phyloP scores from a whole-genome alignment of 495 filamentous ascomycete genomes.

The Talaromyces trachyspermus region DNA sequence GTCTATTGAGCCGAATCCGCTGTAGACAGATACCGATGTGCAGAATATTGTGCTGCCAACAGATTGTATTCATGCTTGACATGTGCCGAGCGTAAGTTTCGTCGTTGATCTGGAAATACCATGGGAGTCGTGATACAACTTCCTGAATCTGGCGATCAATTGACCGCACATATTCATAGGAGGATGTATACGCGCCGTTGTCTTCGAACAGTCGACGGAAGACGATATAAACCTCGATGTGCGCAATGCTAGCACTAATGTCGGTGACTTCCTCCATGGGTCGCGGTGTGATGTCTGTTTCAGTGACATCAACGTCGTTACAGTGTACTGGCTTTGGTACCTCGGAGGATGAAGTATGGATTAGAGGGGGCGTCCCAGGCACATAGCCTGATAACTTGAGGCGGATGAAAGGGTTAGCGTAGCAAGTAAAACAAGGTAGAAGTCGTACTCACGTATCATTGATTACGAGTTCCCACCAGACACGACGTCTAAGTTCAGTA shows the following conservation, averaged over 20 bases:
- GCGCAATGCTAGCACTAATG: constrained; percentile 6
- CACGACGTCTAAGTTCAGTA: constrained; percentile 8
- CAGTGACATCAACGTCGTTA: constrained; percentile 7
- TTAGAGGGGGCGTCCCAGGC: constrained; percentile 7
- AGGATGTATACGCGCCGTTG: constrained; percentile 5
- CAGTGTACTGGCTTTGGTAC: constrained; percentile 8
- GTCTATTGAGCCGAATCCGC: constrained; percentile 6
- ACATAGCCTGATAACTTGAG: constrained; percentile 8
- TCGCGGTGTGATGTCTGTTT: not conserved
- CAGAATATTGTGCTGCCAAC: constrained; percentile 7
- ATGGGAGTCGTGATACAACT: constrained; percentile 6
- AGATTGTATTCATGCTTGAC: constrained; percentile 2
- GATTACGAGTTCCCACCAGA: constrained; percentile 8
- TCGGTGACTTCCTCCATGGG: constrained; percentile 7
- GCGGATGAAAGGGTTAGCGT: not conserved
- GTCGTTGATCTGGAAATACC: constrained; percentile 7
- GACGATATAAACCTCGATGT: constrained; percentile 1
- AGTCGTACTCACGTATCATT: constrained; percentile 2
- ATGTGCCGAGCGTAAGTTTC: not conserved
- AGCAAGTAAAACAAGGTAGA: not conserved
- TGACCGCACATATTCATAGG: constrained; percentile 7
- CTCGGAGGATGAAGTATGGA: constrained; percentile 7
- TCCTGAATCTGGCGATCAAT: constrained; percentile 6
- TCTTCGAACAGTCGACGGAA: constrained; percentile 6
- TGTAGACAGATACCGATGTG: constrained; percentile 8